These are phyloP conservation scores for Ensete ventricosum DNA, from an alignment of 176 grass and related monocot species.

Conservation along the genomic window DNA sequence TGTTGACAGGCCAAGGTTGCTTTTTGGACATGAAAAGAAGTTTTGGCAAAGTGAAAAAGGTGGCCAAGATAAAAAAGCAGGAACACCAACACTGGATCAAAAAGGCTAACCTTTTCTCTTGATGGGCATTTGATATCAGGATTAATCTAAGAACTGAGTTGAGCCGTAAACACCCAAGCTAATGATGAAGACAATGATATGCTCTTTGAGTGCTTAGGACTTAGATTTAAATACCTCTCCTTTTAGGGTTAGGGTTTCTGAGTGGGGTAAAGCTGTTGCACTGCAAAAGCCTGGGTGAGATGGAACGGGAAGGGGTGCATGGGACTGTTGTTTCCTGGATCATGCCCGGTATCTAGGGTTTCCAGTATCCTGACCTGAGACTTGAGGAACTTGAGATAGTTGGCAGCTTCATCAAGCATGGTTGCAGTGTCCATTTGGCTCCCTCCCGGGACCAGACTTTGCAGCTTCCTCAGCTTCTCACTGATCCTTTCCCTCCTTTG, in stretches of 20 bases:
- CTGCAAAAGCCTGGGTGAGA: neutral
- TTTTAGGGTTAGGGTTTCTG: neutral
- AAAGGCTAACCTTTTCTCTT: too few species aligned
- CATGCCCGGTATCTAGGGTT: neutral
- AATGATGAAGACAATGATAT: conserved; percentile 4
- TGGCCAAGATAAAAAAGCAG: too few species aligned
- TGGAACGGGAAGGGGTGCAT: neutral
- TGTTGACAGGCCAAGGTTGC: too few species aligned
- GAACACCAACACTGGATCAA: too few species aligned
- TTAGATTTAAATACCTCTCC: neutral
- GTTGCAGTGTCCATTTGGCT: neutral
- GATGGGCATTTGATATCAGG: neutral
- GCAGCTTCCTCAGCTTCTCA: neutral
- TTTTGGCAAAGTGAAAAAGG: too few species aligned
- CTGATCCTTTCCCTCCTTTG: neutral
- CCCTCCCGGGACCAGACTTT: neutral
- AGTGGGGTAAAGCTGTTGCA: neutral
- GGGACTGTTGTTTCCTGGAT: neutral
- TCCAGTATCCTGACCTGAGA: conserved; percentile 1
- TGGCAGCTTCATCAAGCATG: neutral
- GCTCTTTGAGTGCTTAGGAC: neutral
- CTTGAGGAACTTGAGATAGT: neutral
- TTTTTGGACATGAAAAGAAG: too few species aligned
- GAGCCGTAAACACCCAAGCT: neutral
- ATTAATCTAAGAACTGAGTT: neutral